Base-by-base conservation (phyloP, 2,329 filamentous ascomycete species). In the Phaeophleospora eucalypticola region DNA sequence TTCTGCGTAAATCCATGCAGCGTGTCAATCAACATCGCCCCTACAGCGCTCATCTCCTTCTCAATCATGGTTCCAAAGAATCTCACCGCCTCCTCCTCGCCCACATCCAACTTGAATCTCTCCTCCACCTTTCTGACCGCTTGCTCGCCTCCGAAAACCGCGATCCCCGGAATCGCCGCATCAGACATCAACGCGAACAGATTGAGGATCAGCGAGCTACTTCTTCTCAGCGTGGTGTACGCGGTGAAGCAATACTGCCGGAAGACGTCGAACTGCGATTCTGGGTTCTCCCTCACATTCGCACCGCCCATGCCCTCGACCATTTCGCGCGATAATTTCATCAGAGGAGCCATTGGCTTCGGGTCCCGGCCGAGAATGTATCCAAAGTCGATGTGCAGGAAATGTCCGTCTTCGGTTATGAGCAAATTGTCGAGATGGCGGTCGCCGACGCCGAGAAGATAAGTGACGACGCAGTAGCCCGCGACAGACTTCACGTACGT, bases 321-420 rank as follows among this genome's bases (percentile, higher is more conserved):
- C 93, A 98, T 98, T 64, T 98, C 91, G 59, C 90, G 91, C 63
- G 86, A 91, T 7, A 98, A 81, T 68, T 98, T 98, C 84, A 98
- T 95, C 43, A 91, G 83, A 0, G 93, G 93, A 0, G 93, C 91
- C 64, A 98, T 97, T 0, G 93, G 93, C 64, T 98, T 98, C 0
- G 93, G 93, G 58, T 98, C 93, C 34, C 93, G 87, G 15, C 93
- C 93, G 1, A 98, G 84, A 52, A 98, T 98, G 69, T 95, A 98
- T 35, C 94, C 93, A 61, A 98, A 98, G 67, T 98, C 93, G 21
- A 91, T 90, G 66, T 98, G 93, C 78, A 98, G 96, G 74, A 98
- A 98, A 68, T 94, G 89, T 3, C 82, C 93, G 57, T 90, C 86
- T 1, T 93, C 90, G 0, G 89, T 82, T 4, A 98, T 81, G 19